Base-by-base conservation (phyloP, 73 alveolate genomes). In the Uronychia binucleata region DNA sequence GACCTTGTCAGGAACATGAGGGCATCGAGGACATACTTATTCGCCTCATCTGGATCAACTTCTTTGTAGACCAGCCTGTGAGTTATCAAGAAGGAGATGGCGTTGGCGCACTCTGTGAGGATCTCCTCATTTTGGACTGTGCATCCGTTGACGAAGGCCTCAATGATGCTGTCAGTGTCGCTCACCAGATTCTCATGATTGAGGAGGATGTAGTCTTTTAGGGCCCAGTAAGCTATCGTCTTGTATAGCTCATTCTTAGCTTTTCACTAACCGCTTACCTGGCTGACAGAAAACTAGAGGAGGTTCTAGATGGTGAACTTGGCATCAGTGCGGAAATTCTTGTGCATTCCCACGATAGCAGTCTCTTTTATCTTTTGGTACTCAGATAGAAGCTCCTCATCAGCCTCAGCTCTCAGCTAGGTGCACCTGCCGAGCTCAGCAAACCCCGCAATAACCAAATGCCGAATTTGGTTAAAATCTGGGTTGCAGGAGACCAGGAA, bases 381-480 rank as follows among this genome's bases (percentile, higher is more conserved):
- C 28, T 46, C 67, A 46, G 67, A 46, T 11, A 19, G 67, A 46
- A 46, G 34, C 75, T 34, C 57, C 26, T 77, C 34, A 31, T 77
- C 84, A 77, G 19, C 31, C 26, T 31, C 46, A 8, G 86, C 28
- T 27, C 57, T 60, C 11, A 84, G 77, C 29, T 89, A 90, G 0
- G 95, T 84, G 60, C 95, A 89, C 32, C 95, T 77, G 0, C 95
- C 92, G 0, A 90, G 81, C 67, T 90, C 95, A n/a, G 95, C 95
- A 75, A 90, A 90, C 33, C 95, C 95, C 28, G 95, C 90, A 35
- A 90, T 90, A 26, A 90, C 95, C 77, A 90, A 60, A 76, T 90
- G 95, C 29, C 95, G 58, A 28, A 90, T 90, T 79, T 85, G 31
- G 57, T 90, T 75, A 77, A 77, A 90, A 77, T 85, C 77, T 26